Conservation (phyloP, 768 basidiomycete species). For the Leccinum longicurvipes region DNA sequence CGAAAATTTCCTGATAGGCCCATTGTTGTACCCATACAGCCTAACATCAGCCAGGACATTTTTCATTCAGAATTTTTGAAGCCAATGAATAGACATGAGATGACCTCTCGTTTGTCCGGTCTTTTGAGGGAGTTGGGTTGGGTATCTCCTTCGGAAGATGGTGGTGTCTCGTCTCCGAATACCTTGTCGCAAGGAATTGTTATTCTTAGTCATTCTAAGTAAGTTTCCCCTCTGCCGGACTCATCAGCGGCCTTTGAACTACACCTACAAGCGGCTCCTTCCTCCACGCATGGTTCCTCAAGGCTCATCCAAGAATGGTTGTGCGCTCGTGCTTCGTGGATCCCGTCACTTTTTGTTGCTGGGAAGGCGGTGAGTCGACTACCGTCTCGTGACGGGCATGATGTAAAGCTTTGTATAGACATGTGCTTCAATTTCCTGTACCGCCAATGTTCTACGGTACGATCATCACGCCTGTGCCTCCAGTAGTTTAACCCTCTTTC, state of each 20-base stretch:
- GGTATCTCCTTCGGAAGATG: slow-evolving; percentile 36
- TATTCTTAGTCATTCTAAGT: slow-evolving; percentile 89
- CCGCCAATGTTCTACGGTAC: slow-evolving; percentile 59
- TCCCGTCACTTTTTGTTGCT: slow-evolving; percentile 85
- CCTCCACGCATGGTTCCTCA: slow-evolving; percentile 86
- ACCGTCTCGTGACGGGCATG: neutral
- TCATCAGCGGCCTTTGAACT: slow-evolving; percentile 2
- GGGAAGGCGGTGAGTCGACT: slow-evolving; percentile 77
- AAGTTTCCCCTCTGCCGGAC: slow-evolving; percentile 19
- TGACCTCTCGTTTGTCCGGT: slow-evolving; percentile 51
- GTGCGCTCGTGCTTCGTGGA: slow-evolving; percentile 86
- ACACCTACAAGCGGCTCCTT: slow-evolving; percentile 61
- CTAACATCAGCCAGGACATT: slow-evolving; percentile 82
- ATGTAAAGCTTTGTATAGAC: slow-evolving; percentile 40
- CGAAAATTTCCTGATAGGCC: slow-evolving; percentile 61
- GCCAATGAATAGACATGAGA: slow-evolving; percentile 64
- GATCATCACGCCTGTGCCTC: slow-evolving; percentile 1
- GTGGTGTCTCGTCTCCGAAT: slow-evolving; percentile 4
- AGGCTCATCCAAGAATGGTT: slow-evolving; percentile 66
- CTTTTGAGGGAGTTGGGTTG: slow-evolving; percentile 65
- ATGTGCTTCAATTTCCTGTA: slow-evolving; percentile 93
- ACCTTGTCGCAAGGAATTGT: slow-evolving; percentile 52
- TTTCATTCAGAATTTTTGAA: slow-evolving; percentile 72
- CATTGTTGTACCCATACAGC: slow-evolving; percentile 74
- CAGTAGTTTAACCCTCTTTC: slow-evolving; percentile 5